Evolutionary conservation across 177 flowering plant genomes (phyloP), one percentile per base, ranked within the genome.

Genomic region (Telopea speciosissima): DNA sequence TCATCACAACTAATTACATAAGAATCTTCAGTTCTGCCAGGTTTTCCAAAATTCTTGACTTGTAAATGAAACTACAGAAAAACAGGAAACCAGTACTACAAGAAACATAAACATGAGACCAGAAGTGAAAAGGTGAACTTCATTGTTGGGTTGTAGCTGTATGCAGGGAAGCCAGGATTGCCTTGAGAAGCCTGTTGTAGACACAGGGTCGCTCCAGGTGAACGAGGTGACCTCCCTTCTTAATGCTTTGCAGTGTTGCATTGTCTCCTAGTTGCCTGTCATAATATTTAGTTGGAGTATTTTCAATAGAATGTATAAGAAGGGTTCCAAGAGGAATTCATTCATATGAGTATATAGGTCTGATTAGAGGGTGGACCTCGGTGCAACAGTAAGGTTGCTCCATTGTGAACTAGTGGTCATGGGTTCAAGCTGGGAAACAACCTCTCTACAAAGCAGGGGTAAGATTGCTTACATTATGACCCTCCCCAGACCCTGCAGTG

Each of bases 141-240:
- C 56, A 73, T 26, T 69, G 36, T 54, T 72, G 73, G 24, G 82
- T 61, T 63, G 28, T 80, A 16, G 69, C 83, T 54, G 68, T 52
- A 6, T 82, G 74, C 60, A 86, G 58, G 54, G 90, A 87, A 62
- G 91, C 85, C 62, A 93, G 93, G 78, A 87, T 86, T 59, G 77
- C 78, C 83, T 90, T 93, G 64, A 95, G 95, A 70, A 74, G 72
- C 49, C 86, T 81, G 76, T 86, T 93, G 77, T 89, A 95, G 70
- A 82, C 88, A 54, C 96, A 93, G 25, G 99, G 99, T 24, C 99
- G 76, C 77, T 93, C 99, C n/a, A 95, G 79, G 75, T 90, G 99
- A 78, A 86, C 98, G 77, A 95, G 84, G 75, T 95, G 99, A 60
- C 99, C 99, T 11, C 88, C 96, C 70, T 91, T 93, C 83, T 80